These are phyloP conservation scores for Fusarium longipes DNA, from an alignment of 2,329 filamentous ascomycete species.

Conservation along the genomic window DNA sequence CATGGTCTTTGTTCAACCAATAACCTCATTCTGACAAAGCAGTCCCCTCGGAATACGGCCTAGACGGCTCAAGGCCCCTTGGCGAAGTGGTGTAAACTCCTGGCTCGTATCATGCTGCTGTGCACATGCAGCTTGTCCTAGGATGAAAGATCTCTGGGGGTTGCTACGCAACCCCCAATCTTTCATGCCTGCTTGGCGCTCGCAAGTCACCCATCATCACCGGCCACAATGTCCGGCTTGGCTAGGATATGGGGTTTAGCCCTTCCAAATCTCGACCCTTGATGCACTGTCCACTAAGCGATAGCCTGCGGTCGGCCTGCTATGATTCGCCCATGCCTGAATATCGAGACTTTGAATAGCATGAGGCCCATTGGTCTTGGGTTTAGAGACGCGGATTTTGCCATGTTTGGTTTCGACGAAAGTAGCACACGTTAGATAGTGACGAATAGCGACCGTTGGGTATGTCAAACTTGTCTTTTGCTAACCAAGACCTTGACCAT, in stretches of 20 bases:
- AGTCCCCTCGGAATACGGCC: constrained; percentile 34
- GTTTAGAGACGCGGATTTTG: background rate
- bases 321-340: constrained; percentile 22
- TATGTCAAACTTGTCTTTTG: constrained; percentile 18
- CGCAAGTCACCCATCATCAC: background rate
- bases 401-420: constrained; percentile 8
- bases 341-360: constrained; percentile 1
- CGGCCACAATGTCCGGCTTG: constrained; percentile 28
- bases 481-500: constrained; percentile 1
- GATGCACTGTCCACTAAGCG: constrained; percentile 22
- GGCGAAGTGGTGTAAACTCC: constrained; percentile 9
- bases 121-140: constrained; percentile 8
- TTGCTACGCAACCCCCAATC: constrained; percentile 9
- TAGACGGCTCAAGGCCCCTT: constrained; percentile 35
- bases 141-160: background rate
- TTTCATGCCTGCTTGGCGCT: constrained; percentile 20
- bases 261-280: constrained; percentile 8
- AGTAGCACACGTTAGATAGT: constrained; percentile 2
- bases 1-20: constrained; percentile 14
- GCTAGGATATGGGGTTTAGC: constrained; percentile 7
- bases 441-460: constrained; percentile 31
- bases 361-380: background rate
- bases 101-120: constrained; percentile 16
- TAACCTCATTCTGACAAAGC: background rate
- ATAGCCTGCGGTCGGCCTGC: constrained; percentile 16